Conservation (phyloP, 768 basidiomycete genomes). For the Serendipita sp. region DNA sequence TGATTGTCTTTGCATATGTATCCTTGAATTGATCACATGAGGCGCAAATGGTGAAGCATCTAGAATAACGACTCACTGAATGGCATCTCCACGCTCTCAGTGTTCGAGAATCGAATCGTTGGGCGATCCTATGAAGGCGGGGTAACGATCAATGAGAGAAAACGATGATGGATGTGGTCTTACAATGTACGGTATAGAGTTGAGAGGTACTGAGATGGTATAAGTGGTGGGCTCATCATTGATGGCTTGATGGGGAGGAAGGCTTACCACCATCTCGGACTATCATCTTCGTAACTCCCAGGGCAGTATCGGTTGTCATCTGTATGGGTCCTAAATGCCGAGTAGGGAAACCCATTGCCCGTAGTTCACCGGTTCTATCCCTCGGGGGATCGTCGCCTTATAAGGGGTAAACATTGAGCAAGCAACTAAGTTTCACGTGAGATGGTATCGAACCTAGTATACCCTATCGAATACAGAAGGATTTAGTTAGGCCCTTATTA, state of each 20-base stretch:
- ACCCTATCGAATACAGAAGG: slow-evolving; percentile 26
- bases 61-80: slow-evolving; percentile 85
- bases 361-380: slow-evolving; percentile 81
- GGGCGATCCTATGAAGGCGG: slow-evolving; percentile 55
- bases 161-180: background rate
- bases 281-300: slow-evolving; percentile 77
- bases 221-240: slow-evolving; percentile 7
- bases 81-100: slow-evolving; percentile 96
- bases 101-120: slow-evolving; percentile 71
- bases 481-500: background rate
- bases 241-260: background rate
- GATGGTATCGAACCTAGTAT: slow-evolving; percentile 34
- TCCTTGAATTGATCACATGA: background rate
- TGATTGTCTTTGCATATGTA: slow-evolving; percentile 21
- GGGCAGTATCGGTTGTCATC: slow-evolving; percentile 98
- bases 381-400: slow-evolving; percentile 96
- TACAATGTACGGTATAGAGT: background rate
- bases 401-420: slow-evolving; percentile 29
- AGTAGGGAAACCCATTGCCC: slow-evolving; percentile 70
- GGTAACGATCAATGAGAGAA: slow-evolving; percentile 43
- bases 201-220: background rate
- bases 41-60: background rate
- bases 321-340: slow-evolving; percentile 77
- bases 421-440: background rate
- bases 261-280: slow-evolving; percentile 50